Evolutionary conservation across 2,329 filamentous ascomycete species (phyloP), one percentile per base, ranked within the genome.

Genomic region (Dactylonectria estremocensis): DNA sequence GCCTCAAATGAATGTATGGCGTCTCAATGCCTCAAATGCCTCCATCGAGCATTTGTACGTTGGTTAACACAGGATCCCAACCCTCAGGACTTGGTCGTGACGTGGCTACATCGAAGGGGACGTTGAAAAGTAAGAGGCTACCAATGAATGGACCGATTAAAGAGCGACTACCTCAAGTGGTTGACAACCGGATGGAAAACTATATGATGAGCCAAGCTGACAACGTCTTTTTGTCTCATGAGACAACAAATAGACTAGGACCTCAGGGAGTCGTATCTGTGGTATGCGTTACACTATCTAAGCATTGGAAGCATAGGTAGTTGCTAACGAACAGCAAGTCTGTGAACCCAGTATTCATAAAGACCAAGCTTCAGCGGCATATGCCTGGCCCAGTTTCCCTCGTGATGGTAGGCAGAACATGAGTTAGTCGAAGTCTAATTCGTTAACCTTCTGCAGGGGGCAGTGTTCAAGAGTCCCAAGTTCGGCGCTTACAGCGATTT

Each of bases 151-250:
- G 24, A 28, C 24, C 24, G 24, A 1, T 28, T 28, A 28, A 28
- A 28, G 24, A 28, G 24, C 24, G 24, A 28, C 24, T 28, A 28
- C 24, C 24, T 28, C 24, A 28, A 28, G 28, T 68, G 5, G 61
- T 49, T 11, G 69, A 69, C 49, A 64, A 66, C 37, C 69, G 67
- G 49, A 69, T 72, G 63, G 64, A 70, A 43, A 73, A 73, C n/a
- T 73, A 72, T 49, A 72, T 72, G 67, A 73, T 73, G 69, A 70
- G 60, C 33, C 72, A 74, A 33, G 65, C 58, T 2, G 71, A 58
- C 3, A 73, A 73, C 11, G 49, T 69, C 3, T 52, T 73, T 35
- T 18, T 73, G 3, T 60, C 66, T 3, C 61, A 68, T 2, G 71
- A 71, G 28, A 64, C 64, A n/a, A 45, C 70, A n/a, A 35, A 10